Conservation (phyloP, 768 basidiomycete genomes). For the Gloeopeniophorella convolvens region DNA sequence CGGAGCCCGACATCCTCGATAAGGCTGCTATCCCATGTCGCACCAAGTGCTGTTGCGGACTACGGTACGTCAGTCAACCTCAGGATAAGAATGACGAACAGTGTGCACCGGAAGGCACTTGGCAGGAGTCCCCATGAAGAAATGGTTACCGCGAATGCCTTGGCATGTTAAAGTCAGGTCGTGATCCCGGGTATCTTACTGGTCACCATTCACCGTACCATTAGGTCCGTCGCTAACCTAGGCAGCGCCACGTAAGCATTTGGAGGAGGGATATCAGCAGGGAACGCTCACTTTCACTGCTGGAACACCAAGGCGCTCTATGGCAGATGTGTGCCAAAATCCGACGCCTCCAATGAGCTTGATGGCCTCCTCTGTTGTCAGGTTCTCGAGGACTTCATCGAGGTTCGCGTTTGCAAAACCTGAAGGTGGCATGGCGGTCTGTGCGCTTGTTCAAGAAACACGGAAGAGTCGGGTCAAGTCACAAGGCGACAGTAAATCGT, state of each 20-base stretch:
- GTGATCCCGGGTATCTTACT: too few species aligned
- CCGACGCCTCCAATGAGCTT: conserved; percentile 66
- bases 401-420: conserved; percentile 63
- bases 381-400: conserved; percentile 51
- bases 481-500: too few species aligned
- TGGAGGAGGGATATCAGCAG: neutral
- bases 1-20: conserved; percentile 55
- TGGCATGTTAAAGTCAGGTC: too few species aligned
- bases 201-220: conserved; percentile 41
- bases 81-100: neutral
- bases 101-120: conserved; percentile 63
- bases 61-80: conserved; percentile 19
- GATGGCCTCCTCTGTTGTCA: conserved; percentile 73
- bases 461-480: too few species aligned
- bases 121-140: conserved; percentile 76
- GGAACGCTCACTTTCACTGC: conserved; percentile 50
- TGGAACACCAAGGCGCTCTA: conserved; percentile 64
- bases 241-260: neutral
- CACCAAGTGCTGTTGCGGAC: conserved; percentile 67
- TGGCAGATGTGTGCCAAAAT: conserved; percentile 66
- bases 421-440: conserved; percentile 60
- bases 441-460: too few species aligned
- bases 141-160: conserved; percentile 64
- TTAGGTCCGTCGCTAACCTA: conserved; percentile 79
- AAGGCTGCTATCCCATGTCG: conserved; percentile 65